Conservation (phyloP, 1,284 basidiomycete species). For the Malassezia restricta region DNA sequence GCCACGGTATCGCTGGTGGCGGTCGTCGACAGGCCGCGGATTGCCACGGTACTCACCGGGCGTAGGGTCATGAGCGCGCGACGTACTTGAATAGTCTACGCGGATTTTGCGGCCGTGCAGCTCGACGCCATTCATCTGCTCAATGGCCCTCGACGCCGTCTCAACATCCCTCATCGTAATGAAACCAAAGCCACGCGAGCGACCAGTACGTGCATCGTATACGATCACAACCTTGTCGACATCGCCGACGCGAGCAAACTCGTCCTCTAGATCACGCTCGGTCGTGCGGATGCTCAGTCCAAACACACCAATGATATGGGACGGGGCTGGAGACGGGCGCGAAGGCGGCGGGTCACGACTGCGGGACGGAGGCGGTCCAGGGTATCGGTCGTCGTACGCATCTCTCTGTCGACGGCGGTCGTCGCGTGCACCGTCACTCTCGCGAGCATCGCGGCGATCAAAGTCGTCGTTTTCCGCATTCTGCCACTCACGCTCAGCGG, state of each 20-base stretch:
- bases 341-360: background rate
- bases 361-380: background rate
- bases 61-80: constrained; percentile 82
- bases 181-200: constrained; percentile 94
- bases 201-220: constrained; percentile 92
- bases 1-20: constrained; percentile 3
- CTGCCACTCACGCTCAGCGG: constrained; percentile 12
- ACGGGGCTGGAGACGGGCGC: constrained; percentile 55
- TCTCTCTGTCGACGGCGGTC: background rate
- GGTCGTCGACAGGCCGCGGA: constrained; percentile 28
- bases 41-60: constrained; percentile 70
- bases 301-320: constrained; percentile 84
- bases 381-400: background rate
- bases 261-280: constrained; percentile 84
- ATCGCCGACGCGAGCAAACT: constrained; percentile 73
- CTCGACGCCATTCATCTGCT: constrained; percentile 81
- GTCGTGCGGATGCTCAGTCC: constrained; percentile 86
- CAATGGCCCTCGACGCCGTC: constrained; percentile 74
- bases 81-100: constrained; percentile 90
- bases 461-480: constrained; percentile 14
- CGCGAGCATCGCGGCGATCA: constrained; percentile 14
- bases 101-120: constrained; percentile 89
- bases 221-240: constrained; percentile 88
- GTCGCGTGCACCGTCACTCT: constrained; percentile 9
- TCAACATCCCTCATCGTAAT: constrained; percentile 80